Percentiles rank a stretch among this genome's conserved stretches.
Evolutionary conservation across 2,329 filamentous ascomycete genomes (phyloP).

Genomic region (Westerdykella ornata): DNA sequence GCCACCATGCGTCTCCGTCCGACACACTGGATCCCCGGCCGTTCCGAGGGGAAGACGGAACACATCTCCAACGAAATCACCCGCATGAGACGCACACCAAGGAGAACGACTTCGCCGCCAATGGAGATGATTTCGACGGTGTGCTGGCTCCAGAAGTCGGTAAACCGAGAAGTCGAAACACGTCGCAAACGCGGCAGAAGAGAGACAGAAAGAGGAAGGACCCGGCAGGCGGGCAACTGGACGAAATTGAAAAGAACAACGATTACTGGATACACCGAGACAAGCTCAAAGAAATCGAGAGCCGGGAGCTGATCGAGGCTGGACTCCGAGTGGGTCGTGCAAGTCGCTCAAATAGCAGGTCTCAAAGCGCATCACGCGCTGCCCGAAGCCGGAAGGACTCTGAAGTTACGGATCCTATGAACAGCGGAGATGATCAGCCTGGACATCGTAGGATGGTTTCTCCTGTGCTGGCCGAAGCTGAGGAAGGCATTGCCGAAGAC

Average conservation of each 20-base stretch:
- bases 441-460: constrained; percentile 30
- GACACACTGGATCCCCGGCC: constrained; percentile 24
- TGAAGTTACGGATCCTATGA: constrained; percentile 18
- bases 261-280: constrained; percentile 83
- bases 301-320: constrained; percentile 69
- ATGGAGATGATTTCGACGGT: constrained; percentile 43
- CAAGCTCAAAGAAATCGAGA: constrained; percentile 77
- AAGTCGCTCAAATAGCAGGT: constrained; percentile 35
- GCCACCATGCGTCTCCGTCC: constrained; percentile 23
- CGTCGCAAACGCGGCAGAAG: constrained; percentile 4
- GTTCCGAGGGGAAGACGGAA: constrained; percentile 19
- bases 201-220: constrained; percentile 23
- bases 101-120: constrained; percentile 38
- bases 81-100: constrained; percentile 36
- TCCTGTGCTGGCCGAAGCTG: constrained; percentile 37
- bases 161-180: constrained; percentile 8
- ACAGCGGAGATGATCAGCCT: constrained; percentile 23
- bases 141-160: constrained; percentile 31
- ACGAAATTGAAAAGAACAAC: constrained; percentile 43
- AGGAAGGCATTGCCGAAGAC: constrained; percentile 42
- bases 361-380: constrained; percentile 20
- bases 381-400: constrained; percentile 30
- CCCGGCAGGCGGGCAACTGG: constrained; percentile 15
- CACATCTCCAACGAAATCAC: constrained; percentile 30
- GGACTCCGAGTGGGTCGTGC: constrained; percentile 55